phyloP scores from a whole-genome alignment of 2,329 filamentous ascomycete species.

The Aspergillus glaucus region DNA sequence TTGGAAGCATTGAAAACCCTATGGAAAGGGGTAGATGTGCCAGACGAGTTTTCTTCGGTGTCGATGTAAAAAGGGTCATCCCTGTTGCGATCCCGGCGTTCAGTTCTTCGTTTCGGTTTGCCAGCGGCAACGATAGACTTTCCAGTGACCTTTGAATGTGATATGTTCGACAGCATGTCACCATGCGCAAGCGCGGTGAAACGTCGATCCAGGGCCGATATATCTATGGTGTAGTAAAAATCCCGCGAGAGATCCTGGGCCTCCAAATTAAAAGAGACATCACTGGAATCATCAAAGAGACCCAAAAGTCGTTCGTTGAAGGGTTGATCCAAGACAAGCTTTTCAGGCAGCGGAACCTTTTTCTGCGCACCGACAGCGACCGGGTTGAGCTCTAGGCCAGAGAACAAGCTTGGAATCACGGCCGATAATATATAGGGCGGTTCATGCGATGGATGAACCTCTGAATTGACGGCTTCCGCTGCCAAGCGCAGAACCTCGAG shows the following conservation, averaged over 20 bases:
- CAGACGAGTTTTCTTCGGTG: constrained; percentile 47
- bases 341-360: constrained; percentile 74
- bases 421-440: constrained; percentile 81
- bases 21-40: constrained; percentile 69
- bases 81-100: constrained; percentile 72
- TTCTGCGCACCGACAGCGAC: constrained; percentile 75
- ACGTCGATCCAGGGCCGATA: constrained; percentile 12
- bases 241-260: constrained; percentile 40
- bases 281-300: constrained; percentile 56
- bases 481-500: constrained; percentile 82
- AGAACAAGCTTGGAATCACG: constrained; percentile 81
- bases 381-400: constrained; percentile 82
- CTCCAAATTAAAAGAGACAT: constrained; percentile 38
- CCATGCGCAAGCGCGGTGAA: constrained; percentile 12
- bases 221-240: constrained; percentile 36
- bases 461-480: constrained; percentile 59
- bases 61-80: constrained; percentile 96
- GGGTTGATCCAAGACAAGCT: constrained; percentile 70
- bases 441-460: constrained; percentile 40
- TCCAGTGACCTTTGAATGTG: constrained; percentile 30
- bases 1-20: constrained; percentile 68
- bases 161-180: constrained; percentile 20
- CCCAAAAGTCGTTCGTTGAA: constrained; percentile 69
- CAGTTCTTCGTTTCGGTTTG: constrained; percentile 64
- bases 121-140: constrained; percentile 66